A percentile compares a stretch with the other conserved stretches of the same genome.
phyloP scores from a whole-genome alignment of 768 basidiomycete genomes.

The Cyclocybe cylindracea region DNA sequence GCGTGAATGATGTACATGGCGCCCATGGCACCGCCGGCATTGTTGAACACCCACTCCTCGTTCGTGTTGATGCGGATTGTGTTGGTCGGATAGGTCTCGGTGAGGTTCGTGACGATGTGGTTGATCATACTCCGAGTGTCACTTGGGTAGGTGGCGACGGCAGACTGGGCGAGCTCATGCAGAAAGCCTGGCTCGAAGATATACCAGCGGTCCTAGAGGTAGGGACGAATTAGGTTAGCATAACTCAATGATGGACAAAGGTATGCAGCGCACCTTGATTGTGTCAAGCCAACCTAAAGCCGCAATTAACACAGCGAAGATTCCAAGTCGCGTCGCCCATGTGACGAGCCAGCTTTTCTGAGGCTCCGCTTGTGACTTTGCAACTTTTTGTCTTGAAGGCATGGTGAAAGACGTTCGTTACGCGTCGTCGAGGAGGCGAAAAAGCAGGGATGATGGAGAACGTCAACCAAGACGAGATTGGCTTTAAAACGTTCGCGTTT shows the following conservation, averaged over 20 bases:
- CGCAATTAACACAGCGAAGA: slow-evolving; percentile 35
- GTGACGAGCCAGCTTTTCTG: slow-evolving; percentile 21
- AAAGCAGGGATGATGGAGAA: too few species aligned
- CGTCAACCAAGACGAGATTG: too few species aligned
- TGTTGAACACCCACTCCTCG: slow-evolving; percentile 94
- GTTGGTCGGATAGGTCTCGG: slow-evolving; percentile 62
- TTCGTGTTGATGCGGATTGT: slow-evolving; percentile 57
- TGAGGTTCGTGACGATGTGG: slow-evolving; percentile 83
- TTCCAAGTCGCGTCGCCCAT: slow-evolving; percentile 38
- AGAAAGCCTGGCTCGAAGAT: slow-evolving; percentile 74
- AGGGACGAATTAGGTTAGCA: neutral
- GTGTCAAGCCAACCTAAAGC: slow-evolving; percentile 55
- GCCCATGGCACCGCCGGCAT: slow-evolving; percentile 98
- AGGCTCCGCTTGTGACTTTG: slow-evolving; percentile 4
- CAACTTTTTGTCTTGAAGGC: slow-evolving; percentile 12
- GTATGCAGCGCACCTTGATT: slow-evolving; percentile 51
- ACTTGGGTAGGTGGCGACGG: slow-evolving; percentile 65
- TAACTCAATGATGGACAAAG: neutral
- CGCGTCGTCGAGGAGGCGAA: neutral
- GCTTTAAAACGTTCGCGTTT: neutral
- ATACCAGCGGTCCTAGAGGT: slow-evolving; percentile 79
- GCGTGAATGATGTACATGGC: slow-evolving; percentile 98
- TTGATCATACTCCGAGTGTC: slow-evolving; percentile 74
- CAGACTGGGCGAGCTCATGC: slow-evolving; percentile 72
- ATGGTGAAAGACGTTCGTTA: neutral